A percentile compares a stretch with the other conserved stretches of the same genome.
phyloP scores from a whole-genome alignment of 2,329 filamentous ascomycete species.

The Fusarium beomiforme region DNA sequence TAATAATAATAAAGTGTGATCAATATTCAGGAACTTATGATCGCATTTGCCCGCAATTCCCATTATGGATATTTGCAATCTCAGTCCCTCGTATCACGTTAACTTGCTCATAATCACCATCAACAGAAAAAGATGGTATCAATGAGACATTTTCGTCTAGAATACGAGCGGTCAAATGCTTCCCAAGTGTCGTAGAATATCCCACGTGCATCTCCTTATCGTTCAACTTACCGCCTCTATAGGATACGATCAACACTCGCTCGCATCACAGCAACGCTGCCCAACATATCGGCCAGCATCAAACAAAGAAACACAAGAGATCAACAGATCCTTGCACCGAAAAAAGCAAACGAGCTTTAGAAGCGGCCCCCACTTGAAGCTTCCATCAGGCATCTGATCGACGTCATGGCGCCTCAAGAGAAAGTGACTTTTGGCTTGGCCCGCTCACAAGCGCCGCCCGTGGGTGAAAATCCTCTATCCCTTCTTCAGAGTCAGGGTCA shows the following conservation, averaged over 20 bases:
- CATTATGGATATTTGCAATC: conserved; percentile 13
- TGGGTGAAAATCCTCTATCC: conserved; percentile 16
- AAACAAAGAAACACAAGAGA: neutral
- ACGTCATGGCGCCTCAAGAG: conserved; percentile 34
- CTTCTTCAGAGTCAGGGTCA: conserved; percentile 12
- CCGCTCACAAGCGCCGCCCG: conserved; percentile 24
- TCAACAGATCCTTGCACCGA: conserved; percentile 14
- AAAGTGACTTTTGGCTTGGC: conserved; percentile 9
- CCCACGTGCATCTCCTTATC: conserved; percentile 22
- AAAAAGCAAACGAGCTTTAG: conserved; percentile 19
- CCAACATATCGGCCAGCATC: conserved; percentile 15
- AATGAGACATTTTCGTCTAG: neutral
- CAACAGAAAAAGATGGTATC: neutral
- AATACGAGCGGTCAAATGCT: neutral
- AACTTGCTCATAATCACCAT: neutral
- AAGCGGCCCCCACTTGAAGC: conserved; percentile 29
- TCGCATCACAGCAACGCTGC: conserved; percentile 5
- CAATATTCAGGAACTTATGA: conserved; percentile 1
- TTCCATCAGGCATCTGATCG: conserved; percentile 31
- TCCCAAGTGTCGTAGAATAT: neutral
- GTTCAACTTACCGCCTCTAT: conserved; percentile 4
- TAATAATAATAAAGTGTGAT: neutral
- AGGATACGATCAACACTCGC: conserved; percentile 23
- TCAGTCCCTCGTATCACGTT: conserved; percentile 1
- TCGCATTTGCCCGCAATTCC: conserved; percentile 13